Evolutionary conservation across 495 filamentous ascomycete species (phyloP).

Genomic region (Cercophora newfieldiana): DNA sequence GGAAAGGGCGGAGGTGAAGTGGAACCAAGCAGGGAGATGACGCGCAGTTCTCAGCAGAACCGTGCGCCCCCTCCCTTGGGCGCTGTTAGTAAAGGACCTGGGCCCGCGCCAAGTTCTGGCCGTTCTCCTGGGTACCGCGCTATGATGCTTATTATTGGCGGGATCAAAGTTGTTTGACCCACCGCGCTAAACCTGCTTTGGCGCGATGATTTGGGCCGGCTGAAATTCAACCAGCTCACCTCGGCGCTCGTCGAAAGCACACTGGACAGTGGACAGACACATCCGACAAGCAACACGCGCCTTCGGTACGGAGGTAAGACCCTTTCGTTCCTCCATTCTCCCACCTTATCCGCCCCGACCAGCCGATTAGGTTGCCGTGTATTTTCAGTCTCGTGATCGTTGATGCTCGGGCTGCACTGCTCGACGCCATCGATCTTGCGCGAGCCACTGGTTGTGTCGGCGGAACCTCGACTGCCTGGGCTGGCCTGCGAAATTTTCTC

Average conservation of each 20-base stretch:
- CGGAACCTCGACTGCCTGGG: slow-evolving; percentile 15
- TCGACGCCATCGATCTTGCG: slow-evolving; percentile 29
- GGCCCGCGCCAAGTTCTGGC: neutral
- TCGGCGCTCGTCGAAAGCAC: slow-evolving; percentile 27
- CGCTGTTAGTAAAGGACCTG: slow-evolving; percentile 12
- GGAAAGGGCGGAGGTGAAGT: neutral
- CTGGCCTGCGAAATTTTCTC: slow-evolving; percentile 37
- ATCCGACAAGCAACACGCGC: slow-evolving; percentile 36
- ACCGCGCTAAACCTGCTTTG: slow-evolving; percentile 24
- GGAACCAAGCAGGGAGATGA: neutral
- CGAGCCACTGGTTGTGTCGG: slow-evolving; percentile 27
- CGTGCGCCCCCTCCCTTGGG: neutral
- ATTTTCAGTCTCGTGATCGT: slow-evolving; percentile 35
- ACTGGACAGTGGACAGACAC: slow-evolving; percentile 32
- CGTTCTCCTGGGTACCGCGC: slow-evolving; percentile 1
- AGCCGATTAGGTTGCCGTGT: slow-evolving; percentile 30
- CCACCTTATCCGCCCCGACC: slow-evolving; percentile 36
- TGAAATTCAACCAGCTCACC: slow-evolving; percentile 32
- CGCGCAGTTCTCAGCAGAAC: neutral
- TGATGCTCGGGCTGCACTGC: slow-evolving; percentile 24
- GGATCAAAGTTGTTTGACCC: slow-evolving; percentile 18
- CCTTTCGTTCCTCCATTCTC: slow-evolving; percentile 33
- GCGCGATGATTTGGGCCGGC: slow-evolving; percentile 25
- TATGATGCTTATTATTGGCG: slow-evolving; percentile 26
- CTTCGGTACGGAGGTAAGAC: slow-evolving; percentile 43